A percentile compares a stretch with the other conserved stretches of the same genome.
These are phyloP conservation scores for Daldinia eschscholtzii DNA, from an alignment of 2,329 filamentous ascomycete genomes.

Conservation along the genomic window DNA sequence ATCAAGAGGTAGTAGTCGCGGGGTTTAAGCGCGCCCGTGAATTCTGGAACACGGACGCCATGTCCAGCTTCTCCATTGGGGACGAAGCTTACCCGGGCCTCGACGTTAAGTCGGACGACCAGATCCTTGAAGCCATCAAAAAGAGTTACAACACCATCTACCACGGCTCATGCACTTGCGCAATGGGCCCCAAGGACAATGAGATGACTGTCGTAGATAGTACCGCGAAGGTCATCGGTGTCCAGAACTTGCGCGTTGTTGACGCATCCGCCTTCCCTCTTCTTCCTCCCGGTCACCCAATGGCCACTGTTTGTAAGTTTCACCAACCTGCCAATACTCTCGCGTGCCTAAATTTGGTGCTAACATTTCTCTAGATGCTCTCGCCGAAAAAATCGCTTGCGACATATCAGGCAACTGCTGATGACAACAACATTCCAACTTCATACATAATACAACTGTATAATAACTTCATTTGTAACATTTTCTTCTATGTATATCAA, in stretches of 20 bases:
- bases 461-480: neutral
- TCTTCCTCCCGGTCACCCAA: slow-evolving; percentile 47
- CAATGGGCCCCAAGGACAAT: slow-evolving; percentile 66
- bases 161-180: slow-evolving; percentile 66
- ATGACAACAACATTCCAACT: slow-evolving; percentile 3
- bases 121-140: slow-evolving; percentile 55
- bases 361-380: slow-evolving; percentile 5
- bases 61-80: slow-evolving; percentile 74
- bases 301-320: slow-evolving; percentile 45
- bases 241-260: slow-evolving; percentile 66
- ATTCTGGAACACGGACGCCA: slow-evolving; percentile 71
- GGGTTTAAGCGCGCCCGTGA: slow-evolving; percentile 73
- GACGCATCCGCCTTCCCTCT: slow-evolving; percentile 59
- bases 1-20: slow-evolving; percentile 74
- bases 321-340: neutral
- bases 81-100: slow-evolving; percentile 61
- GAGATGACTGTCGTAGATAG: slow-evolving; percentile 66
- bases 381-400: slow-evolving; percentile 16
- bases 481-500: neutral
- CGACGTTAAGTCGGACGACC: slow-evolving; percentile 65
- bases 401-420: slow-evolving; percentile 15
- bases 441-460: neutral
- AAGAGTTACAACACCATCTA: slow-evolving; percentile 50
- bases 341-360: neutral
- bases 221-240: slow-evolving; percentile 65